Base-by-base conservation (phyloP, 164 flowering plant species). In the Kingdonia uniflora region DNA sequence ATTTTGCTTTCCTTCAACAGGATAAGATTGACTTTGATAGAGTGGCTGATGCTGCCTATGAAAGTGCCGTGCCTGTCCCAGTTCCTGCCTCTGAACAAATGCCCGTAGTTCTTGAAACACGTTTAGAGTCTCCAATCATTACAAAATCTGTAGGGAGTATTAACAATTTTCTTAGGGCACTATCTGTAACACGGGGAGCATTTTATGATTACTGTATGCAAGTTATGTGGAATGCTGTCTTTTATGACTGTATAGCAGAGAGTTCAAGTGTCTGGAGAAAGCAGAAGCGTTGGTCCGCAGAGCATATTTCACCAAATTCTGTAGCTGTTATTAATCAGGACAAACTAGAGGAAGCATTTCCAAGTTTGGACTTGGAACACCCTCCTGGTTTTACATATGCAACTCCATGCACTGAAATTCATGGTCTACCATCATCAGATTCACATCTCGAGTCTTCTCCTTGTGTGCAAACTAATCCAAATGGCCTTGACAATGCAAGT, bases 181-280 rank as follows among this genome's bases (percentile, higher is more conserved):
- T 72, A 63, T 16, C 61, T 23, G 57, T 37, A 42, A 65, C 74
- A 29, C 68, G 69, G 52, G 67, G 60, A 70, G 49, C 57, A 55
- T 56, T 80, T 33, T 78, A 65, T 69, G 76, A 79, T 59, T 72
- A 80, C 40, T 89, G 83, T 69, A 72, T 80, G 81, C 72, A 80
- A 70, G 79, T 81, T 26, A 35, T 80, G 66, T 94, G 99, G 99
- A 86, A 89, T 72, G 80, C 87, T 65, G 82, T 87, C 51, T 81
- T 80, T 61, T 78, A 77, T 74, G 95, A 87, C 52, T 54, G 73
- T 37, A 51, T 89, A n/a, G 70, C 75, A 14, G 78, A 81, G 11
- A 73, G 55, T 70, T 46, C 74, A 4, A 61, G 67, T 71, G 38
- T 70, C 33, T 89, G 99, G 99, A 77, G 92, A 42, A 82, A 72